phyloP scores from a whole-genome alignment of 129 eudicot genomes.

The Lonicera japonica region DNA sequence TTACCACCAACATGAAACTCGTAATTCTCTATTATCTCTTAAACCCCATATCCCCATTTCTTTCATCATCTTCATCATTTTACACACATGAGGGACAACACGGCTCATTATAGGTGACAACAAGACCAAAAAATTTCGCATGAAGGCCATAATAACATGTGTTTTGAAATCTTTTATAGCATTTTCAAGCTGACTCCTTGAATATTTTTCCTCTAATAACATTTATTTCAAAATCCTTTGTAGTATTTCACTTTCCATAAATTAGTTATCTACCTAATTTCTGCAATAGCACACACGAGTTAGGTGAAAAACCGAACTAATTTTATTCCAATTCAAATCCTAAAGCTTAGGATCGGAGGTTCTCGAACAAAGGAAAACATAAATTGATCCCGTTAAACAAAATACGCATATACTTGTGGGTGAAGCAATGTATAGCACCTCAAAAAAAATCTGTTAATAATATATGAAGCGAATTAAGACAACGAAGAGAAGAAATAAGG shows the following conservation, averaged over 20 bases:
- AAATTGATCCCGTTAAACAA: neutral
- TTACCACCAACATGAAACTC: too few species aligned
- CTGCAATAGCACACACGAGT: conserved; percentile 19
- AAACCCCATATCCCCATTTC: too few species aligned
- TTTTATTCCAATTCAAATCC: neutral
- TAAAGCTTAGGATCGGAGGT: too few species aligned
- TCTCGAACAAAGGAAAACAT: conserved; percentile 7
- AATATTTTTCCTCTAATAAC: conserved; percentile 28
- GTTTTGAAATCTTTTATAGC: too few species aligned
- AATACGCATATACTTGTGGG: neutral
- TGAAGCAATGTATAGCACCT: conserved; percentile 28
- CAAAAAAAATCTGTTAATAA: conserved; percentile 31
- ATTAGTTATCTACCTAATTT: conserved; percentile 31
- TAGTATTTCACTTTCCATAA: conserved; percentile 21
- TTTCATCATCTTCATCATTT: too few species aligned
- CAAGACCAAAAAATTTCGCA: conserved; percentile 33
- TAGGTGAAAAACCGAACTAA: neutral
- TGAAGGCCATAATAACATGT: conserved; percentile 39
- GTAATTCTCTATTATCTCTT: too few species aligned
- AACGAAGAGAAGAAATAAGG: conserved; percentile 33
- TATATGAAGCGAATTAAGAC: conserved; percentile 21
- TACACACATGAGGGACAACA: too few species aligned
- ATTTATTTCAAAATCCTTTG: conserved; percentile 16
- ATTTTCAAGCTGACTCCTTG: conserved; percentile 56
- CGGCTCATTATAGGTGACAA: conserved; percentile 38